These are phyloP conservation scores for Pythium chondricola DNA, from an alignment of 352 stramenopile species.

Conservation along the genomic window DNA sequence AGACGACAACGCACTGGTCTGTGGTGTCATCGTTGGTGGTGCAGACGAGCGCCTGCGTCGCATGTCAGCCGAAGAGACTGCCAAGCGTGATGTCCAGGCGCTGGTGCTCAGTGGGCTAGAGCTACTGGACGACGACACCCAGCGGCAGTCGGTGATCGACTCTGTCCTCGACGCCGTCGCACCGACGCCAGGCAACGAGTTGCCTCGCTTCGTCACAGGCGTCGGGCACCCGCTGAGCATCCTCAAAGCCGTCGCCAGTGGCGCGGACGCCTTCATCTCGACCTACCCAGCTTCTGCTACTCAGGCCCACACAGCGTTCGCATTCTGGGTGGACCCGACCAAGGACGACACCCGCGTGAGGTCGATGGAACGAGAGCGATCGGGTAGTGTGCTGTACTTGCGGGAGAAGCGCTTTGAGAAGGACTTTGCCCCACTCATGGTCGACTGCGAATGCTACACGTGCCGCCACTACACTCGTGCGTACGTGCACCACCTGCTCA, in stretches of 20 bases:
- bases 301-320: constrained; percentile 36
- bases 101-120: constrained; percentile 62
- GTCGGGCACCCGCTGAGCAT: constrained; percentile 64
- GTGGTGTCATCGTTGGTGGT: constrained; percentile 65
- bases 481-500: constrained; percentile 92
- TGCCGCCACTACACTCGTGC: constrained; percentile 72
- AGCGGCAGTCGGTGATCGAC: constrained; percentile 42
- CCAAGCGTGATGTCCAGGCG: constrained; percentile 58
- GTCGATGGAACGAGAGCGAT: constrained; percentile 22
- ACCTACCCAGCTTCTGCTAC: constrained; percentile 51
- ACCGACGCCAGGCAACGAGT: constrained; percentile 1
- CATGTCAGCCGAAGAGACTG: constrained; percentile 51
- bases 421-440: constrained; percentile 57
- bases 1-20: constrained; percentile 24
- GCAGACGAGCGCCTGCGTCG: constrained; percentile 45
- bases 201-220: constrained; percentile 60
- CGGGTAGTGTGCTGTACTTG: constrained; percentile 53
- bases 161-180: constrained; percentile 34
- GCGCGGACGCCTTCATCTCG: constrained; percentile 67
- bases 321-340: constrained; percentile 48
- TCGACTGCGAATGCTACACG: constrained; percentile 64
- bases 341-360: constrained; percentile 29
- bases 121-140: constrained; percentile 23
- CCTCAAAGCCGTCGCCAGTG: constrained; percentile 37
- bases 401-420: constrained; percentile 55